Base-by-base conservation (phyloP, 345 rosid species). In the Eutrema japonicum region DNA sequence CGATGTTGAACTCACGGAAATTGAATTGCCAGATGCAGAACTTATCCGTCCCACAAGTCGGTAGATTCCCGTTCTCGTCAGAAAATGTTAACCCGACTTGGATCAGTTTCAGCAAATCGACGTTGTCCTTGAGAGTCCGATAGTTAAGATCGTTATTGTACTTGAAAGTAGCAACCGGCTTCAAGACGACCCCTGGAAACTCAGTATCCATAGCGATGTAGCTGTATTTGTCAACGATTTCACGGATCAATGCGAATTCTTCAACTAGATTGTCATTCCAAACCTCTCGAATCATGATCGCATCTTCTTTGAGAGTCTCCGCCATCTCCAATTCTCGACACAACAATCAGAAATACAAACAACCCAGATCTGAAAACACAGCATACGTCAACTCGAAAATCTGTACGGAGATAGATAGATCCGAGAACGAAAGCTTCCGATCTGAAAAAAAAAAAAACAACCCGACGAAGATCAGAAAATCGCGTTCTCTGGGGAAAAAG, bases 171-270 rank as follows among this genome's bases (percentile, higher is more conserved):
- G 90, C 94, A 0, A 92, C 87, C 0, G 97, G 97, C 1, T 94
- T 92, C 29, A 82, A 62, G 42, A 92, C 97, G 0, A 92, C 97
- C 7, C 97, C 97, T 0, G 97, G 97, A 78, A 92, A 92, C 87
- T 92, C 97, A 2, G 97, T 87, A 81, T 91, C 97, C 97, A 91
- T 91, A 0, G 97, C 97, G 0, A 91, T 80, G 60, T 83, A 85
- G 51, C 66, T 83, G 75, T 16, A 88, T 26, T 55, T 70, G 43
- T 89, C 97, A 30, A 92, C 92, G 62, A 92, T 84, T 49, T 85
- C 91, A 53, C 96, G 92, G 79, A 92, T 92, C 82, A 92, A 70
- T 35, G 74, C 79, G 73, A 92, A 86, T 68, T 92, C 97, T 41
- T 92, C 96, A 12, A 81, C 85, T 7, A 92, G 79, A 53, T 92